These are phyloP conservation scores for Penicillium riverlandense DNA, from an alignment of 495 filamentous ascomycete species.

Conservation along the genomic window DNA sequence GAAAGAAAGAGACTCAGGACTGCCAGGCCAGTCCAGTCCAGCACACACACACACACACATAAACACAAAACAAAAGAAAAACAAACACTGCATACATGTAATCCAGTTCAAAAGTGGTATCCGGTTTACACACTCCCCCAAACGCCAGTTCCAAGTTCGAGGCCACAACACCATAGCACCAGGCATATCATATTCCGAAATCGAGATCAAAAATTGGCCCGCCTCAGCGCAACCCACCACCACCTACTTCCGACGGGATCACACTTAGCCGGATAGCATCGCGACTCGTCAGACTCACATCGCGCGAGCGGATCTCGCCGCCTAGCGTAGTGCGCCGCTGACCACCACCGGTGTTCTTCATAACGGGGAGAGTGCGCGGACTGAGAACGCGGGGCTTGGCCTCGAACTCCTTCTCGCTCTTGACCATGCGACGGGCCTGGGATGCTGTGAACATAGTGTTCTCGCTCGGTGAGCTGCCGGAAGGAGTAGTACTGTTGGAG, in stretches of 20 bases:
- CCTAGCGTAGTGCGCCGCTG: slow-evolving; percentile 43
- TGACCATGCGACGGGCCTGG: slow-evolving; percentile 65
- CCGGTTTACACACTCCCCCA: slow-evolving; percentile 18
- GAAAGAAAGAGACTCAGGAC: slow-evolving; percentile 7
- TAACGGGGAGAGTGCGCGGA: slow-evolving; percentile 57
- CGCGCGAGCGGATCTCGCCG: slow-evolving; percentile 40
- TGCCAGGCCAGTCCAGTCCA: not conserved
- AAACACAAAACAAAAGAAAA: slow-evolving; percentile 5
- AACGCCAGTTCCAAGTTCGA: slow-evolving; percentile 2
- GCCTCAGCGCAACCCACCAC: slow-evolving; percentile 6
- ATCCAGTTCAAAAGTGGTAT: slow-evolving; percentile 23
- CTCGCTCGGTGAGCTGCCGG: slow-evolving; percentile 51
- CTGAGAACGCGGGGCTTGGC: slow-evolving; percentile 54
- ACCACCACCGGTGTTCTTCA: slow-evolving; percentile 42
- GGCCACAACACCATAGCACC: too few relatives aligned
- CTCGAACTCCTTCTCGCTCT: slow-evolving; percentile 52
- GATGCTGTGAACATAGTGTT: slow-evolving; percentile 58
- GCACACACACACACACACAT: slow-evolving; percentile 3
- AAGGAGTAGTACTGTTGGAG: slow-evolving; percentile 24
- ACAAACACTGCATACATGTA: slow-evolving; percentile 1
- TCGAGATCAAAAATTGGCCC: not conserved
- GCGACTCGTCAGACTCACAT: slow-evolving; percentile 32
- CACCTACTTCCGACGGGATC: slow-evolving; percentile 13
- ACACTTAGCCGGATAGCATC: slow-evolving; percentile 41
- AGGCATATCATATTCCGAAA: too few relatives aligned